Evolutionary conservation across 371 early-diverging fungal genomes (phyloP).

Genomic region (Zychaea mexicana): DNA sequence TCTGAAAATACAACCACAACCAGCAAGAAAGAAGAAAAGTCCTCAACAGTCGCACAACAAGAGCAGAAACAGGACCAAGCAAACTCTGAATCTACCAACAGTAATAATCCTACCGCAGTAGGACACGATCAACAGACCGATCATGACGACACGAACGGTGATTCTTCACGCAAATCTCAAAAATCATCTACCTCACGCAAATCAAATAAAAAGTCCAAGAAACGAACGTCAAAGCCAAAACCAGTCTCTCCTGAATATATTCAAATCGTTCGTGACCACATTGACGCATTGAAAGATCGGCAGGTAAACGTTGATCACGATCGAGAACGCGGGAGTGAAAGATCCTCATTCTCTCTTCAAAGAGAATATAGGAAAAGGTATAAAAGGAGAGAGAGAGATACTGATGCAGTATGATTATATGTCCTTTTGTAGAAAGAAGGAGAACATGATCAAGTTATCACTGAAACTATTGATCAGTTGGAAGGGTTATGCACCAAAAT

Average conservation of each 20-base stretch:
- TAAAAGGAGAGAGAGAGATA: slow-evolving; percentile 5
- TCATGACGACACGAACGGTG: background rate
- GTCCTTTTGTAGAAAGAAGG: background rate
- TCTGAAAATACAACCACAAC: no score
- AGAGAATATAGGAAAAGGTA: background rate
- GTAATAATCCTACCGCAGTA: background rate
- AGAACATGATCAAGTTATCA: background rate
- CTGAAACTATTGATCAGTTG: background rate
- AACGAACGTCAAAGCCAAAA: background rate
- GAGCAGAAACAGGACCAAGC: background rate
- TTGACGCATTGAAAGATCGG: slow-evolving; percentile 23
- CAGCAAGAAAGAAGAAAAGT: background rate
- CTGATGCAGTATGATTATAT: background rate
- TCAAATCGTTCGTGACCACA: slow-evolving; percentile 26
- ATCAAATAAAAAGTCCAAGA: background rate
- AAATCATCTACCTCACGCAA: background rate
- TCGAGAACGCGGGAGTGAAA: background rate
- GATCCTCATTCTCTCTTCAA: background rate
- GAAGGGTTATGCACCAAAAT: slow-evolving; percentile 4
- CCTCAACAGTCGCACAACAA: background rate
- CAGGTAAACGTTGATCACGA: slow-evolving; percentile 18
- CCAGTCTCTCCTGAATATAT: slow-evolving; percentile 7
- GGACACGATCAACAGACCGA: background rate
- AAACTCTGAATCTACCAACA: background rate
- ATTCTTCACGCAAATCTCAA: background rate